Percentiles rank a stretch among this genome's conserved stretches.
Conservation (phyloP, 2,329 filamentous ascomycete species). For the Beauveria sp. region DNA sequence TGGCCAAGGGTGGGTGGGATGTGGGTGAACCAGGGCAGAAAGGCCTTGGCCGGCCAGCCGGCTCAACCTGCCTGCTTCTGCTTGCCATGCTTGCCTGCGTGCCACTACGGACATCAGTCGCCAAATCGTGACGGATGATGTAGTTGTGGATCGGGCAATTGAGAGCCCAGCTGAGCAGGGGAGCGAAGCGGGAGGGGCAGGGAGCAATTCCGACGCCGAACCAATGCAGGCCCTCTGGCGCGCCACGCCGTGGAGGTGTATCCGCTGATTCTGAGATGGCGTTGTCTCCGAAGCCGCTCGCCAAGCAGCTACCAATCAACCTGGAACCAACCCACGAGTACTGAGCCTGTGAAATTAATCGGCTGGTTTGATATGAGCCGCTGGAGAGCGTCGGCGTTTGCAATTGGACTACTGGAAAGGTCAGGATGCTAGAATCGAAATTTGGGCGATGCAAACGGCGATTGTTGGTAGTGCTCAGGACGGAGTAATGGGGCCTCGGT, state of each 20-base stretch:
- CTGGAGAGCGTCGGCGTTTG: neutral
- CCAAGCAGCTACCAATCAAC: neutral
- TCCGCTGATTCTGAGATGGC: neutral
- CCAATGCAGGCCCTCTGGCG: neutral
- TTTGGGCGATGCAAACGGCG: neutral
- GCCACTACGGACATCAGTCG: too few species aligned
- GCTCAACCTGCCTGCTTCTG: neutral
- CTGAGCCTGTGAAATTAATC: neutral
- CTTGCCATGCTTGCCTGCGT: too few species aligned
- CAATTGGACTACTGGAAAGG: neutral
- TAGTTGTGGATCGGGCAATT: neutral
- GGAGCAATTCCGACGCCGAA: neutral
- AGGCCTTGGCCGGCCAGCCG: neutral
- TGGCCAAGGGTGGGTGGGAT: neutral
- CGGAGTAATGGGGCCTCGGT: neutral
- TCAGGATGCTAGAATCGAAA: neutral
- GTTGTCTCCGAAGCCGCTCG: neutral
- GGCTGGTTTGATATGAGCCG: neutral
- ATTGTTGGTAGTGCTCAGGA: too few species aligned
- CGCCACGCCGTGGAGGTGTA: neutral
- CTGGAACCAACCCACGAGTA: neutral
- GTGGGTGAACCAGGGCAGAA: neutral
- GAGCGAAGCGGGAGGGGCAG: neutral
- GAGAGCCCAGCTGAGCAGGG: slow-evolving; percentile 8
- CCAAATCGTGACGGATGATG: neutral